A percentile compares a stretch with the other conserved stretches of the same genome.
Evolutionary conservation across 257 asterid genomes (phyloP).

Genomic region (Jaltomata sinuosa): DNA sequence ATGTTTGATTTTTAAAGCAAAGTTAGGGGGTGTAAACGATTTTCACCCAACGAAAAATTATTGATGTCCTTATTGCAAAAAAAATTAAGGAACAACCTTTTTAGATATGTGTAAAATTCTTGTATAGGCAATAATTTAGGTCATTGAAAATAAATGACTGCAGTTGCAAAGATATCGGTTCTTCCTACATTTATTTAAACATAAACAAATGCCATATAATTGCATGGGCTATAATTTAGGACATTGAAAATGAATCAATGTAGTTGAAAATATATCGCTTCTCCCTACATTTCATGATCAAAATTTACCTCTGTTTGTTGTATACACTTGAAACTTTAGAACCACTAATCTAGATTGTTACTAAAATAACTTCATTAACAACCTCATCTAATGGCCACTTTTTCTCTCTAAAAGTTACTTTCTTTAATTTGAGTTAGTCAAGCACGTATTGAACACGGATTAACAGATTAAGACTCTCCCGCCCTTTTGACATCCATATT

Average conservation of each 20-base stretch:
- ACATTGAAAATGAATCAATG: neutral
- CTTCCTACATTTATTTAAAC: neutral
- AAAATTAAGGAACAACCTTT: neutral
- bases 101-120: neutral
- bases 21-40: too few species aligned
- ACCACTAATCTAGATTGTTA: neutral
- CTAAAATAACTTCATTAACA: neutral
- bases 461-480: neutral
- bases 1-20: too few species aligned
- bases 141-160: neutral
- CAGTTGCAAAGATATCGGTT: neutral
- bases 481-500: neutral
- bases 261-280: neutral
- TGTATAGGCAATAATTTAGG: neutral
- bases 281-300: conserved; percentile 1
- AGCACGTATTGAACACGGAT: neutral
- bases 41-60: too few species aligned
- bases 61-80: neutral
- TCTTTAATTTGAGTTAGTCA: neutral
- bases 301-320: neutral
- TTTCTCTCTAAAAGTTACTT: neutral
- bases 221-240: neutral
- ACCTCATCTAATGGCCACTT: neutral
- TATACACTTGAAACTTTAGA: neutral
- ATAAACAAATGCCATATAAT: neutral